Evolutionary conservation across 2,329 filamentous ascomycete genomes (phyloP), one percentile per base, ranked within the genome.

Genomic region (Xylaria arbuscula): DNA sequence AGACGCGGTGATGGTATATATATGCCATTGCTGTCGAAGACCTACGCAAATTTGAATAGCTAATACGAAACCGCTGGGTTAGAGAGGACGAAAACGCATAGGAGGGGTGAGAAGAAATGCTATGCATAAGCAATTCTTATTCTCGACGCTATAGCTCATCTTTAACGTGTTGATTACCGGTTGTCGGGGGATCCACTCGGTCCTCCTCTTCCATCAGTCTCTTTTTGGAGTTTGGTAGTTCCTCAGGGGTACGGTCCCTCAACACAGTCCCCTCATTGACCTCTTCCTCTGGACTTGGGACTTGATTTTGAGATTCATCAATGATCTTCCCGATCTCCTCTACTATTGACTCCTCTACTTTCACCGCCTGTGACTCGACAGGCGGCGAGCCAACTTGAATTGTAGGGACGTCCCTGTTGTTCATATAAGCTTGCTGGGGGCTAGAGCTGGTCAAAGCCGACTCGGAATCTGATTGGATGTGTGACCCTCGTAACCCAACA

Each of bases 311-410:
- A 22, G 63, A 47, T 42, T 66, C 67, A 58, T 85, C 83, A 55
- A 89, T 82, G 53, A 88, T 84, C 74, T 82, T 85, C 42, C 84
- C 85, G 22, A 93, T 82, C 69, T 87, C 78, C 42, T 88, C 86
- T 8, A 85, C 76, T 73, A 88, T 75, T 8, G 81, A 81, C 13
- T 83, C 82, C 17, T 73, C 74, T 24, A 62, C 72, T 36, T 72
- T 71, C 15, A 51, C 42, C 38, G 40, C 60, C 40, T 68, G 59
- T 24, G 68, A 66, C 42, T 69, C 58, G 5, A 11, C 55, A 36
- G 64, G 47, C 22, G 62, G 60, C 24, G 51, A 50, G n/a, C 74
- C 81, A 70, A 81, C 88, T 79, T 79, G 84, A 72, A 78, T 84
- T 77, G 80, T 91, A 75, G 81, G 87, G 76, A 86, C 74, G 32